Conservation (phyloP, 2,329 filamentous ascomycete genomes). For the Aureobasidium pullulans region DNA sequence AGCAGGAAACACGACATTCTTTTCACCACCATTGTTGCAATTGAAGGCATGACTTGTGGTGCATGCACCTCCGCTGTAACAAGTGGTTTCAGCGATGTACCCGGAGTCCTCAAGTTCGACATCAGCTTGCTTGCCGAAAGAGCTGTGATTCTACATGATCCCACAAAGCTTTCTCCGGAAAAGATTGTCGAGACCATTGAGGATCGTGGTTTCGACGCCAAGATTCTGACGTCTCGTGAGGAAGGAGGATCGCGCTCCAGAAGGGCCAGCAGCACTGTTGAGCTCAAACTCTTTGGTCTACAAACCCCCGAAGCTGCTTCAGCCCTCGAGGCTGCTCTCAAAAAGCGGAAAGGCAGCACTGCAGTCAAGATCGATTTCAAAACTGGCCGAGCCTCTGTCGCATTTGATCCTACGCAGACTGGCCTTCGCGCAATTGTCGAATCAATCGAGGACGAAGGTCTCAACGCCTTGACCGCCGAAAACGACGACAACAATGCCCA, state of each 20-base stretch:
- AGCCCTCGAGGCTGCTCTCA: slow-evolving; percentile 61
- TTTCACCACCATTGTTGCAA: slow-evolving; percentile 73
- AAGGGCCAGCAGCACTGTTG: slow-evolving; percentile 50
- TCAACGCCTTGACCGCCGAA: slow-evolving; percentile 84
- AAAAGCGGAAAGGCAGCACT: slow-evolving; percentile 60
- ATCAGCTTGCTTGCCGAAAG: slow-evolving; percentile 91
- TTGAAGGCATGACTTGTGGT: slow-evolving; percentile 96
- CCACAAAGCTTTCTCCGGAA: slow-evolving; percentile 59
- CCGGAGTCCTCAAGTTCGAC: slow-evolving; percentile 81
- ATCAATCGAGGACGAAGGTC: slow-evolving; percentile 69
- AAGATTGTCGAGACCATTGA: slow-evolving; percentile 79
- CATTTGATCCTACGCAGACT: slow-evolving; percentile 62
- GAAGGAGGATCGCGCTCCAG: slow-evolving; percentile 38
- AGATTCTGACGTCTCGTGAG: slow-evolving; percentile 64
- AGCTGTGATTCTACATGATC: slow-evolving; percentile 79
- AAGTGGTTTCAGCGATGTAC: slow-evolving; percentile 66
- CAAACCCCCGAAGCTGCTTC: slow-evolving; percentile 64
- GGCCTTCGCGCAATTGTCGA: slow-evolving; percentile 81
- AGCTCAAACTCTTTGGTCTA: slow-evolving; percentile 79
- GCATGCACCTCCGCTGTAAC: slow-evolving; percentile 92
- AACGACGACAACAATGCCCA: slow-evolving; percentile 95
- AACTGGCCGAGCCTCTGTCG: slow-evolving; percentile 66
- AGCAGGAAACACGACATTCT: slow-evolving; percentile 33
- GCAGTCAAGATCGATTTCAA: slow-evolving; percentile 66
- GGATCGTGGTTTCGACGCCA: slow-evolving; percentile 81